Percentiles rank a stretch among this genome's conserved stretches.
phyloP scores from a whole-genome alignment of 805 yeast species.

The Grigorovia transvaalensis region DNA sequence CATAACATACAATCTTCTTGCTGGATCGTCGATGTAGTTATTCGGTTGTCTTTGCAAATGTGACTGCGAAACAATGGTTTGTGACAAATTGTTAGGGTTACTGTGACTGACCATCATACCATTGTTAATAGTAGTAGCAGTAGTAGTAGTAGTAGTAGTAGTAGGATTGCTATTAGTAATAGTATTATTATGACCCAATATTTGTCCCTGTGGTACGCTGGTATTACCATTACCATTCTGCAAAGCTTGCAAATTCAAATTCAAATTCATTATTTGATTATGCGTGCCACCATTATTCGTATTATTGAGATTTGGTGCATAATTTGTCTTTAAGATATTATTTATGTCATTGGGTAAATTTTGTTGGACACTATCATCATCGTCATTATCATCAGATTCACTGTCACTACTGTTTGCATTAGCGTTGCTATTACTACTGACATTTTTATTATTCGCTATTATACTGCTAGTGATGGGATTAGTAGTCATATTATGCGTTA shows the following conservation, averaged over 20 bases:
- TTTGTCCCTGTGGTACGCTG: no score
- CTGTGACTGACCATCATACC: no score
- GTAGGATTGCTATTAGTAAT: not conserved
- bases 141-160: not conserved
- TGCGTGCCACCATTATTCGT: not conserved
- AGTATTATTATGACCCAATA: no score
- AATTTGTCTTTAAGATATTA: not conserved
- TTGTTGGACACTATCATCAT: constrained; percentile 39
- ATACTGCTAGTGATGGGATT: not conserved
- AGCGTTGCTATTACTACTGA: constrained; percentile 3
- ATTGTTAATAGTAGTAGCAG: not conserved
- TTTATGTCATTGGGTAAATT: constrained; percentile 16
- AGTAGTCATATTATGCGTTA: not conserved
- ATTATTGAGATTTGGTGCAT: not conserved
- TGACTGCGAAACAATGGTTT: not conserved
- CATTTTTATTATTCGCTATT: not conserved
- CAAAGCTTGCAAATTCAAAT: not conserved
- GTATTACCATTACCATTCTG: not conserved
- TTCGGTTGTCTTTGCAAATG: constrained; percentile 11
- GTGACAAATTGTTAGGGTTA: not conserved
- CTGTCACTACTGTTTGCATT: constrained; percentile 11
- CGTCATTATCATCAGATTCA: constrained; percentile 24
- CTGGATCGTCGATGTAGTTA: constrained; percentile 92
- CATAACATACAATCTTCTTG: constrained; percentile 83
- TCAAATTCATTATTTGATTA: not conserved